A percentile compares a stretch with the other conserved stretches of the same genome.
phyloP scores from a whole-genome alignment of 305 asterid species.

The Striga hermonthica region DNA sequence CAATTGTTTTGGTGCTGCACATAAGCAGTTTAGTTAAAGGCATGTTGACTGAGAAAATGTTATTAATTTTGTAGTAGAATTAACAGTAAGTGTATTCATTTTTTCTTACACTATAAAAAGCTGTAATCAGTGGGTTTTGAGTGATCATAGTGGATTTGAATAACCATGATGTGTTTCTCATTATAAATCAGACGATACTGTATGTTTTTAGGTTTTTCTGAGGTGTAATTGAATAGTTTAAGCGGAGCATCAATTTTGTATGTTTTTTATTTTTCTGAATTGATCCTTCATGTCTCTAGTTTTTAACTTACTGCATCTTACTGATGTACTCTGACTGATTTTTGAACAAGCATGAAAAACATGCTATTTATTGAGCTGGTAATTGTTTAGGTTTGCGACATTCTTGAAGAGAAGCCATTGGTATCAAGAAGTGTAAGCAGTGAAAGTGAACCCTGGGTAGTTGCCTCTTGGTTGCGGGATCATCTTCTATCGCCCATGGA shows the following conservation, averaged over 20 bases:
- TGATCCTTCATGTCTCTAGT: not conserved
- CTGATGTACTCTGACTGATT: no score
- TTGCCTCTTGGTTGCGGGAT: constrained; percentile 81
- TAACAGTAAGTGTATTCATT: not conserved
- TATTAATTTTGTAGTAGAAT: not conserved
- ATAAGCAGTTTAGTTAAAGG: not conserved
- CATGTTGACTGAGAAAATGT: constrained; percentile 19
- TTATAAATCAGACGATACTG: constrained; percentile 1
- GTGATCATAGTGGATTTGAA: constrained; percentile 2
- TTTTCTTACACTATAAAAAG: not conserved
- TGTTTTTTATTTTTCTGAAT: constrained; percentile 17
- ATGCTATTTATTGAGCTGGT: constrained; percentile 27
- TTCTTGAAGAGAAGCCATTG: constrained; percentile 80
- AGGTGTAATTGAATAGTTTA: constrained; percentile 9
- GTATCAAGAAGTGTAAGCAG: constrained; percentile 47
- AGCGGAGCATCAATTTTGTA: not conserved
- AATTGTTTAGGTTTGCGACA: constrained; percentile 63
- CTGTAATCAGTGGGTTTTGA: constrained; percentile 10
- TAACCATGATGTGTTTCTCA: constrained; percentile 6
- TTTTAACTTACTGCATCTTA: not conserved
- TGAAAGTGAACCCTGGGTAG: constrained; percentile 74
- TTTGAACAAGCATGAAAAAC: constrained; percentile 12
- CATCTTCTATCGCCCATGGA: constrained; percentile 83
- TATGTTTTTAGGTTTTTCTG: not conserved
- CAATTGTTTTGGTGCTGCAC: not conserved